Evolutionary conservation across 2,329 filamentous ascomycete genomes (phyloP).

Genomic region (Macrophomina phaseolina): DNA sequence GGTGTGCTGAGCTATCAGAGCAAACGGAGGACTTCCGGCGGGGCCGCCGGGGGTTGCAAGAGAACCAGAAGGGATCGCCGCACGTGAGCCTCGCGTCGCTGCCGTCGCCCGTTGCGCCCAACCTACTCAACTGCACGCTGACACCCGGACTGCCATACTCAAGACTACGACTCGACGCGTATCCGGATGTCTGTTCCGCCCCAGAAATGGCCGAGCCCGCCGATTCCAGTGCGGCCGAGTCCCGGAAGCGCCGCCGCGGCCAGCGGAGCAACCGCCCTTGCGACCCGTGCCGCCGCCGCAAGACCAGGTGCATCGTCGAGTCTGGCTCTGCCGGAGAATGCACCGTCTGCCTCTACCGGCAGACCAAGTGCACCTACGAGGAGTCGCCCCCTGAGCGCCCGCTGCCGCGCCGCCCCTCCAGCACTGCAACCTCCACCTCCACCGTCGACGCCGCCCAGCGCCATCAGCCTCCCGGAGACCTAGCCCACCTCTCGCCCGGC

Average conservation of each 20-base stretch:
- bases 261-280: constrained; percentile 28
- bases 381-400: constrained; percentile 18
- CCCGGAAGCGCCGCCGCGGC: constrained; percentile 20
- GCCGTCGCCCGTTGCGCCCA: not conserved
- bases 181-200: not conserved
- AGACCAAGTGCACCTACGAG: constrained; percentile 23
- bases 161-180: not conserved
- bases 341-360: constrained; percentile 24
- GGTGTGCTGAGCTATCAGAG: not conserved
- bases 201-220: constrained; percentile 12
- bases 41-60: not conserved
- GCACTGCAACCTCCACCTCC: constrained; percentile 1
- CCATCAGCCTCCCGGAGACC: constrained; percentile 3
- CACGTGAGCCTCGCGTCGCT: constrained; percentile 12
- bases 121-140: not conserved
- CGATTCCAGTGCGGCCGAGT: constrained; percentile 9
- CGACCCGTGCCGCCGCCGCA: constrained; percentile 29
- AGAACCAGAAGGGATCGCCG: not conserved
- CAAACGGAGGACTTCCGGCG: not conserved
- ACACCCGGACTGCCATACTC: not conserved
- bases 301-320: constrained; percentile 29
- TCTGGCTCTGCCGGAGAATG: constrained; percentile 20
- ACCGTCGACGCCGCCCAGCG: not conserved
- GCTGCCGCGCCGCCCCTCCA: constrained; percentile 15
- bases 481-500: constrained; percentile 9